phyloP scores from a whole-genome alignment of 495 filamentous ascomycete genomes.

The Podospora anserina region DNA sequence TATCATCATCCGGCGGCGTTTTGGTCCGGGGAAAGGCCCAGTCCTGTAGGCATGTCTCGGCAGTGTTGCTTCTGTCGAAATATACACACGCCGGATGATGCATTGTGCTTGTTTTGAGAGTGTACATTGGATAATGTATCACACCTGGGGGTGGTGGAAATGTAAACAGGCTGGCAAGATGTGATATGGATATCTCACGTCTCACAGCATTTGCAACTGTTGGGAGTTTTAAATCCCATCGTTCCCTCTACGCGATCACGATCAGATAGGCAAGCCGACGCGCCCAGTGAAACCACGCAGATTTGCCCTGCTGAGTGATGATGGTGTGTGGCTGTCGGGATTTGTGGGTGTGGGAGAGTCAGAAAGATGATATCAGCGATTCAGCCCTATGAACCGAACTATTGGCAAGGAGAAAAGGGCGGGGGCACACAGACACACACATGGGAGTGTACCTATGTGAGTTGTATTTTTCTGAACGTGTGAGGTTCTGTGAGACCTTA shows the following conservation, averaged over 20 bases:
- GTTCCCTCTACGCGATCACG: no score
- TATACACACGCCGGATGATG: neutral
- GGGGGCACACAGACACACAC: neutral
- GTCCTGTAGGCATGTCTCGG: no score
- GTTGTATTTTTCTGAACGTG: neutral
- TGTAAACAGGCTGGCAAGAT: neutral
- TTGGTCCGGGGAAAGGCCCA: no score
- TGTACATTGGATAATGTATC: no score
- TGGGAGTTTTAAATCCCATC: neutral
- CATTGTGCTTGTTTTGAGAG: no score
- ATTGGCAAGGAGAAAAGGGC: neutral
- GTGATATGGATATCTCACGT: conserved; percentile 2
- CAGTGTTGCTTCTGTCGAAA: no score
- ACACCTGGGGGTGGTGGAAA: no score
- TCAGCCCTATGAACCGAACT: neutral
- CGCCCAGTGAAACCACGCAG: neutral
- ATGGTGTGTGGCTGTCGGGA: neutral
- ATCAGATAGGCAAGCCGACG: neutral
- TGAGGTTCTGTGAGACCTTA: neutral
- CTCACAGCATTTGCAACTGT: neutral
- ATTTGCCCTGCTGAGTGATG: no score
- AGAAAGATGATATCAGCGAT: neutral
- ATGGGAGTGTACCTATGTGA: no score
- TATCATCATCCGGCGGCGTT: no score
- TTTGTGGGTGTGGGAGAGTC: neutral